These are phyloP conservation scores for Trichophaea hybrida DNA, from an alignment of 2,329 filamentous ascomycete genomes.

Conservation along the genomic window DNA sequence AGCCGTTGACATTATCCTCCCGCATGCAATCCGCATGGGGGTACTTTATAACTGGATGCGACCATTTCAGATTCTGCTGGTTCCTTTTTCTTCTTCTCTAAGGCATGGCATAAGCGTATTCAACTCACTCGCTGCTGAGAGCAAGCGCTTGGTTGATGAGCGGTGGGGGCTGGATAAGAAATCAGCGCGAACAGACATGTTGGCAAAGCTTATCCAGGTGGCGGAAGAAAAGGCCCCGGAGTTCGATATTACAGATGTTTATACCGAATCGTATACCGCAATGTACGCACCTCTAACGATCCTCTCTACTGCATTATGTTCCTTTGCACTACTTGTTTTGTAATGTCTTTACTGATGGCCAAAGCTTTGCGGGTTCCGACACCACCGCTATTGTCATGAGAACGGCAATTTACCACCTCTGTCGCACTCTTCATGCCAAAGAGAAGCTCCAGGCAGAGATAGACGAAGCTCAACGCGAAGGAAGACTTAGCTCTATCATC, in stretches of 20 bases:
- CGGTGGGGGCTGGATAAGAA: not conserved
- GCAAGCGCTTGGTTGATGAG: slow-evolving; percentile 25
- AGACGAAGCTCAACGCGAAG: slow-evolving; percentile 31
- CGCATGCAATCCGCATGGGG: slow-evolving; percentile 41
- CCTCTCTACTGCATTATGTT: slow-evolving; percentile 28
- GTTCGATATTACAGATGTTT: slow-evolving; percentile 12
- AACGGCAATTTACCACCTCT: slow-evolving; percentile 32
- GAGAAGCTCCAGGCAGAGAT: slow-evolving; percentile 33
- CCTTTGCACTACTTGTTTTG: not conserved
- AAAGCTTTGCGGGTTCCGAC: slow-evolving; percentile 30
- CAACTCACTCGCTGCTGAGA: slow-evolving; percentile 30
- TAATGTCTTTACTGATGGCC: slow-evolving; percentile 12
- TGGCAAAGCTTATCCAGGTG: slow-evolving; percentile 1
- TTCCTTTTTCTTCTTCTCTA: not conserved
- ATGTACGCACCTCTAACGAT: slow-evolving; percentile 38
- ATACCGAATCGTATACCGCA: slow-evolving; percentile 40
- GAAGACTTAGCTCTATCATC: slow-evolving; percentile 26
- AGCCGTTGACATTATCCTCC: slow-evolving; percentile 36
- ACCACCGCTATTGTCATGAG: slow-evolving; percentile 34
- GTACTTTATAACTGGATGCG: slow-evolving; percentile 39
- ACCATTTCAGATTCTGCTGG: slow-evolving; percentile 37
- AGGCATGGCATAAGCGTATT: not conserved
- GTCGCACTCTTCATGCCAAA: slow-evolving; percentile 28
- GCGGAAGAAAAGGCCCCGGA: not conserved
- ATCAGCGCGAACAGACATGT: not conserved